Base-by-base conservation (phyloP, 805 yeast genomes). In the Metschnikowia kofuensis region DNA sequence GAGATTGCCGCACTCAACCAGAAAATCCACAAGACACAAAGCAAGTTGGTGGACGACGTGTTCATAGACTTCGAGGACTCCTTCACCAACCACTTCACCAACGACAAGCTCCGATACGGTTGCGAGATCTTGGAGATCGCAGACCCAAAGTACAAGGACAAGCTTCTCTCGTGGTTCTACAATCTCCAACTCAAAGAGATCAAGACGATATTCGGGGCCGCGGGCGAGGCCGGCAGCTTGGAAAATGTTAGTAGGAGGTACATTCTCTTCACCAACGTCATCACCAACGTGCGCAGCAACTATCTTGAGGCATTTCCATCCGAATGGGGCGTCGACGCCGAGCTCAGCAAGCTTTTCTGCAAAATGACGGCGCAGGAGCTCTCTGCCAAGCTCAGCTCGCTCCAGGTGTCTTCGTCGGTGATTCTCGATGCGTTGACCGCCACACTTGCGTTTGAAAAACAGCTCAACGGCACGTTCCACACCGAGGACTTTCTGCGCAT, bases 181-280 rank as follows among this genome's bases (percentile, higher is more conserved):
- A 80, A 78, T 48, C 74, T 74, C 30, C 83, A 85, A 53, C 72
- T 94, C 45, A 79, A 78, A 58, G 98, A 92, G 59, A 82, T 92
- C 39, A 77, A 77, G 34, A 70, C 80, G 21, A 89, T 94, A 10
- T 94, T 94, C 68, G 78, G 82, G 46, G 75, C 83, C 9, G 76
- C 82, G 12, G 97, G 90, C 58, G 99, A 94, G 67, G 99, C 99
- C 0, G 97, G 97, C 0, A 85, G 95, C 6, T 69, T 94, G 51
- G 99, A 94, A 50, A 94, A 94, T 65, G 68, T 94, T 44, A 77
- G 82, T 30, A 73, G 97, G 56, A 73, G 99, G 42, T 94, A 82
- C 64, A 79, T 90, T 31, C 92, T 86, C 64, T 87, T 89, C 67
- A 84, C 85, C 55, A 83, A 87, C 55, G 77, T 88, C 1, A 68